Conservation (phyloP, 305 asterid species). For the Vinca major region DNA sequence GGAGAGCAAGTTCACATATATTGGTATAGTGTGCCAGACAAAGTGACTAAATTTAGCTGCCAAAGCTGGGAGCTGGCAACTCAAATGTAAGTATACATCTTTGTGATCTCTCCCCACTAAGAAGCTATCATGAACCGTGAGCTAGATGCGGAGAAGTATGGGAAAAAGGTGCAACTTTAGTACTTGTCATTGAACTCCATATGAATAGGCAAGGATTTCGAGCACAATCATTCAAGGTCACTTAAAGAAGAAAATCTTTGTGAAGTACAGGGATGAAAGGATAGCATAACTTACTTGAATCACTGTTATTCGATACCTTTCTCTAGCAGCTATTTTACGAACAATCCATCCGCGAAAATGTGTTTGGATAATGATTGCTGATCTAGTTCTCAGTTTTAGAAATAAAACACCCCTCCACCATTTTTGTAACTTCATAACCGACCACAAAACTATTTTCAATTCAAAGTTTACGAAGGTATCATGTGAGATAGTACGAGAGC, state of each 20-base stretch:
- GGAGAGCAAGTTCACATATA: background rate
- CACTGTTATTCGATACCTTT: conserved; percentile 39
- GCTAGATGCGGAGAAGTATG: background rate
- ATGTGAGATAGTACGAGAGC: conserved; percentile 24
- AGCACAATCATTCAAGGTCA: background rate
- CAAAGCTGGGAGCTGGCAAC: background rate
- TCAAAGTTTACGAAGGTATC: conserved; percentile 27
- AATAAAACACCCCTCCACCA: conserved; percentile 66
- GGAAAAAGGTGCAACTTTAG: background rate
- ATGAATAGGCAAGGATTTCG: background rate
- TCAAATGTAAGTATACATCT: background rate
- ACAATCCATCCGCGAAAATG: conserved; percentile 61
- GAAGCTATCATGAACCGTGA: background rate
- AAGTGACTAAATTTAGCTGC: background rate
- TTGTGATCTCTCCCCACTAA: background rate
- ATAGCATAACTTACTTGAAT: conserved; percentile 56
- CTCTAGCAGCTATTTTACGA: conserved; percentile 35
- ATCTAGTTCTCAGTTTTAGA: conserved; percentile 27
- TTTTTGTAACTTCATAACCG: conserved; percentile 68
- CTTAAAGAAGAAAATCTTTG: background rate
- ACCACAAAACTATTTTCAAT: conserved; percentile 34
- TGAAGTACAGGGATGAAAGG: conserved; percentile 12
- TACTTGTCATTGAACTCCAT: background rate
- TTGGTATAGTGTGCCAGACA: background rate
- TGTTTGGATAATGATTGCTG: conserved; percentile 63